Evolutionary conservation across 2,329 filamentous ascomycete genomes (phyloP), one percentile per base, ranked within the genome.

Genomic region (Curvularia sp.): DNA sequence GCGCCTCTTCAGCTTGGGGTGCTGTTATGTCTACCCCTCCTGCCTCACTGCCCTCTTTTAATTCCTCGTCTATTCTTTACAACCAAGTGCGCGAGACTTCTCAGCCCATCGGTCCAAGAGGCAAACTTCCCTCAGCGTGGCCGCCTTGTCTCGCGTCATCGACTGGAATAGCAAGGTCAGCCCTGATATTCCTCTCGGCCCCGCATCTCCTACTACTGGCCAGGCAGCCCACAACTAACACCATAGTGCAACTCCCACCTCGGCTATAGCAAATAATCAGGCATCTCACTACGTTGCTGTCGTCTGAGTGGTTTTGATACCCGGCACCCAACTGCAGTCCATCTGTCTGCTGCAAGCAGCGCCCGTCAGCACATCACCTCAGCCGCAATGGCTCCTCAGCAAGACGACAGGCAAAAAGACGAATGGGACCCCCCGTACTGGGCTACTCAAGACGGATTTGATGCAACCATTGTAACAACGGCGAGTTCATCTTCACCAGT

Each of bases 141-240:
- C 53, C 49, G 47, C 52, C 38, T 46, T 43, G 48, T 60, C 57
- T 63, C 62, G 60, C 66, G 63, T 69, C 64, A 68, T 65, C 59
- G 55, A 67, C 32, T 61, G 53, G 47, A 46, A 52, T 51, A 65
- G 57, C 63, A 64, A 65, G 59, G 60, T 50, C 27, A 60, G 53
- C 51, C 61, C 48, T 50, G 39, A 66, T 62, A 49, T 66, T 64
- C 66, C 67, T 65, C 57, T 62, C 71, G 70, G 71, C 71, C 71
- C 71, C 71, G 67, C 71, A 67, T 61, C 61, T 65, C 65, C 63
- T 62, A 32, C 56, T 57, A 68, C 59, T 61, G 58, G 58, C 57
- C 60, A 61, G 47, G 54, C 53, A 49, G 56, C 62, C 52, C 56
- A 64, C 36, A 51, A 69, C 66, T 65, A 66, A 54, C 66, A 60